Conservation (phyloP, 495 filamentous ascomycete genomes). For the Hapsidospora chrysogenum region DNA sequence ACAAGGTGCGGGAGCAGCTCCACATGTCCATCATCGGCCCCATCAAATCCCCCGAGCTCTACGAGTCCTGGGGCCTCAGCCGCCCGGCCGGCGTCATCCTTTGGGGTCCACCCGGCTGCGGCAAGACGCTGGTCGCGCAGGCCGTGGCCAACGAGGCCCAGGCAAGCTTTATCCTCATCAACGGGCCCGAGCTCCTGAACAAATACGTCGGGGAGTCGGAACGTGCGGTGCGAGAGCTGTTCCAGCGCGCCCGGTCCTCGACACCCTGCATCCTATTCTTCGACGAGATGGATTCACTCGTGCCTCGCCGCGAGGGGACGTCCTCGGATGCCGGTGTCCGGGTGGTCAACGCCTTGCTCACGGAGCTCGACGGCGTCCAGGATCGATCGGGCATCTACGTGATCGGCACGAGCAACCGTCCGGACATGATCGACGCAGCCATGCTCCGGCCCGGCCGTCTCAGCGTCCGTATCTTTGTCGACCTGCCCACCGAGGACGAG, state of each 20-base stretch:
- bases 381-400: constrained; percentile 81
- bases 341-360: constrained; percentile 93
- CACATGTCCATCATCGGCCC: constrained; percentile 82
- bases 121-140: constrained; percentile 92
- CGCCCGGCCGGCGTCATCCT: constrained; percentile 83
- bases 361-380: constrained; percentile 78
- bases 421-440: constrained; percentile 90
- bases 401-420: constrained; percentile 85
- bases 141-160: constrained; percentile 89
- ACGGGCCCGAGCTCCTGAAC: constrained; percentile 85
- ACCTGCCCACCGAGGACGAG: constrained; percentile 63
- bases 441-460: constrained; percentile 87
- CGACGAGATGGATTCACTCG: constrained; percentile 88
- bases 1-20: constrained; percentile 64
- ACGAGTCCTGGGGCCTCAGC: constrained; percentile 65
- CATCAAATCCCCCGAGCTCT: constrained; percentile 71
- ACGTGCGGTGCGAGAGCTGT: constrained; percentile 81
- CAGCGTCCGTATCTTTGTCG: constrained; percentile 80
- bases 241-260: constrained; percentile 69
- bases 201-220: constrained; percentile 96
- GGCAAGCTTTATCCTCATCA: constrained; percentile 96
- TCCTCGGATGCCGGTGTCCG: constrained; percentile 70
- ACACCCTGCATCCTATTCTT: constrained; percentile 95
- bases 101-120: constrained; percentile 94
- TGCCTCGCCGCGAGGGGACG: constrained; percentile 66